Evolutionary conservation across 2,329 filamentous ascomycete species (phyloP), one percentile per base, ranked within the genome.

Genomic region (Escovopsis sp.): DNA sequence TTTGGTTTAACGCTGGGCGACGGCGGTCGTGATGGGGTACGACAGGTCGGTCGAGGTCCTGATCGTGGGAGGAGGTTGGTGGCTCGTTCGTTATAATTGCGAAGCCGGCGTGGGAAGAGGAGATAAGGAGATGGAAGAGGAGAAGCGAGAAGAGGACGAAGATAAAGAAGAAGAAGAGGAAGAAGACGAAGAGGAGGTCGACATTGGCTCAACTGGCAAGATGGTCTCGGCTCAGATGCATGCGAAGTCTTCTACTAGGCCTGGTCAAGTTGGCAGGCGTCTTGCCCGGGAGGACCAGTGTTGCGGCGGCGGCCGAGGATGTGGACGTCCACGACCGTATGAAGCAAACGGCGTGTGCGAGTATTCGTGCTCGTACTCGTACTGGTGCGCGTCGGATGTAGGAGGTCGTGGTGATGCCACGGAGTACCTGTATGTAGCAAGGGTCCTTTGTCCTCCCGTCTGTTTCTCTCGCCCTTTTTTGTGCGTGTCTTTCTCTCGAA

Each of bases 21-120:
- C 21, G 21, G 11, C 4, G 21, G 21, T 9, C 11, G 21, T 33
- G 36, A 42, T 42, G 43, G 37, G 40, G n/a, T n/a, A n/a, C n/a
- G n/a, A n/a, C n/a, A n/a, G n/a, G n/a, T n/a, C n/a, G n/a, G 41
- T 41, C 29, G 39, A 31, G 35, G 16, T 16, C 43, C 44, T 37
- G 38, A 37, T 34, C 39, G 42, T 48, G 43, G 49, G 43, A 27
- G 44, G 19, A 9, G 5, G 21, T 31, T 15, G 28, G 16, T 31
- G 28, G 28, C 15, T 17, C 28, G 28, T 12, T 49, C 47, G 51
- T 54, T 51, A 52, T 46, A 46, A 47, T 50, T 43, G 48, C 49
- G 45, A 44, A 46, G 43, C 46, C 43, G 43, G 48, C 53, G 56
- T 57, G 48, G 48, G 50, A 45, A 41, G 45, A 23, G 40, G 41